phyloP scores from a whole-genome alignment of 768 basidiomycete genomes.

The Wakefieldia striispora region DNA sequence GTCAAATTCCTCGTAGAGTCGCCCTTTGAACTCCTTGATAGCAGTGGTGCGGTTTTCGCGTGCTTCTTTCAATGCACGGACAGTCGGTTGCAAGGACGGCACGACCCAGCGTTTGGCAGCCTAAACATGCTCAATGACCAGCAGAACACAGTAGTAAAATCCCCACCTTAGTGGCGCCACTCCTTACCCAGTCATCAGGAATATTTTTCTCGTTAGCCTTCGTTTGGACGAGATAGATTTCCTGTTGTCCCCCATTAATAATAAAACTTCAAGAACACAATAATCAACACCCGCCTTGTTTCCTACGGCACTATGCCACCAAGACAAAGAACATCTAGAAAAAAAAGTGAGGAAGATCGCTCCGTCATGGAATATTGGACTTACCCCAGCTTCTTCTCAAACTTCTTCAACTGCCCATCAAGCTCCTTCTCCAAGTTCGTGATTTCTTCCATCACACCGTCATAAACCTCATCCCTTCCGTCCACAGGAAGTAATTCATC shows the following conservation, averaged over 20 bases:
- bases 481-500: constrained; percentile 75
- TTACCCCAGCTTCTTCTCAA: constrained; percentile 69
- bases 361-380: constrained; percentile 4
- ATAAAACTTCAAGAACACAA: not conserved
- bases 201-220: constrained; percentile 56
- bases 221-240: constrained; percentile 88
- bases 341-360: constrained; percentile 19
- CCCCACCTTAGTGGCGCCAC: constrained; percentile 72
- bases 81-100: constrained; percentile 62
- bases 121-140: constrained; percentile 35
- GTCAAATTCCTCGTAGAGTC: constrained; percentile 80
- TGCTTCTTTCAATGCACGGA: constrained; percentile 89
- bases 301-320: constrained; percentile 79
- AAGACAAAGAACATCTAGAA: constrained; percentile 48
- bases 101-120: constrained; percentile 75
- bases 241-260: constrained; percentile 43
- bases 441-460: constrained; percentile 73
- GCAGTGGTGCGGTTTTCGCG: constrained; percentile 80
- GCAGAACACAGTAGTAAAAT: not conserved
- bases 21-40: constrained; percentile 80
- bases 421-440: constrained; percentile 65
- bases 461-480: constrained; percentile 88
- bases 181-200: constrained; percentile 85
- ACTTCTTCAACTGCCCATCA: constrained; percentile 60
- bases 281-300: constrained; percentile 56